Evolutionary conservation across 805 yeast genomes (phyloP), one percentile per base, ranked within the genome.

Genomic region (Lipomyces lipofer): DNA sequence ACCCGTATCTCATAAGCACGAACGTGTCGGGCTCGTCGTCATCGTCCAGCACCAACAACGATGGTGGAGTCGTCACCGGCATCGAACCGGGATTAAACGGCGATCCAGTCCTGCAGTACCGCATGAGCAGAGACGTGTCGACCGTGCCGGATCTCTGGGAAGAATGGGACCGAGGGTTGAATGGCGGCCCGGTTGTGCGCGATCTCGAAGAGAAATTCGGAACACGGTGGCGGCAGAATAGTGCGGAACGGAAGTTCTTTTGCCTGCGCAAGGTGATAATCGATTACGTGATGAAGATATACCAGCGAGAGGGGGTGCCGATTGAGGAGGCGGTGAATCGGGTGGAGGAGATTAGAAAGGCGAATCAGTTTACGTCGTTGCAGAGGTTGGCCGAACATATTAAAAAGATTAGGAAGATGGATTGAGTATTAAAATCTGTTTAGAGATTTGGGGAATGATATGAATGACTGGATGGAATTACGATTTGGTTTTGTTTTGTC

Each of bases 201-300:
- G 51, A 44, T 17, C 50, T 57, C 17, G 61, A 57, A 46, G 53
- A 55, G 28, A 49, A 43, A 15, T 54, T 29, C 35, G 61, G 61
- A 13, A 57, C 61, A 2, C 33, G 61, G 15, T 57, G 61, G 61
- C 43, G 61, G 10, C 39, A 49, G 15, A 42, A 36, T 40, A 45
- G 52, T 15, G 58, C 61, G 4, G 61, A 57, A 27, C 55, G 61
- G 24, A 57, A 57, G 33, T 57, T 57, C 27, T 57, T 57, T 49
- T 55, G 61, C 32, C 46, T 57, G 12, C 46, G 61, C 17, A 57
- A 57, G 32, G 56, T 57, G 8, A 49, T 57, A 21, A 43, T 57
- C 22, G 61, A 57, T 22, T 47, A 54, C 24, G 40, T 57, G 27
- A 29, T 38, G 38, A 43, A 43, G 9, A 27, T 55, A 13, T 48